Evolutionary conservation across 2,329 filamentous ascomycete genomes (phyloP), one percentile per base, ranked within the genome.

Genomic region (Colletotrichum godetiae): DNA sequence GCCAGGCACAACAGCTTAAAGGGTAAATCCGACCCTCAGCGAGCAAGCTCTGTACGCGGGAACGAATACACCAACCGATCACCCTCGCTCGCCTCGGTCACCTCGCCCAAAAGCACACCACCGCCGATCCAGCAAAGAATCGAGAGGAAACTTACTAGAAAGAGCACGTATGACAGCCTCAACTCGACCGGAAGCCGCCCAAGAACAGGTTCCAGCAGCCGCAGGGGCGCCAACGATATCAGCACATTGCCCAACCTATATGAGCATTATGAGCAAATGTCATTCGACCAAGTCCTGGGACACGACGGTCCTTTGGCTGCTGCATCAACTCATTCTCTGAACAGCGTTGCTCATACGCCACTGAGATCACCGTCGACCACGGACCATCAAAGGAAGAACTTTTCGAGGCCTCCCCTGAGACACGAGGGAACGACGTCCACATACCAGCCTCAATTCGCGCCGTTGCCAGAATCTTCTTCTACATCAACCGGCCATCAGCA

Each of bases 231-330:
- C n/a, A 66, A 33, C 49, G 64, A 71, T 11, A 77, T 83, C 2
- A 79, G 81, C 19, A 85, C 85, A 3, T 78, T 90, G 27, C 83
- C 88, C 56, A 86, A 86, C 65, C 81, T 91, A 3, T 90, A 91
- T 76, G 83, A 89, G 68, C 88, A 91, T 76, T 90, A 91, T 76
- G 89, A 91, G 78, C 85, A 89, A 75, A 87, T 87, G 82, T 86
- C 88, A 0, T 86, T 88, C 69, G 85, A 85, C 15, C 80, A 87
- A 52, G 79, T 86, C 3, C 78, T 84, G 55, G 77, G 66, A 8
- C 57, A 75, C 12, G 73, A 73, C 12, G 60, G 53, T 13, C 73
- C 73, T 12, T 29, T 65, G 55, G 70, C 70, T 3, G 67, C 70
- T 4, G 67, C 49, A 49, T 73, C 72, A 6, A 69, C 61, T 29